Conservation (phyloP, 2,329 filamentous ascomycete species). For the Exophiala lecanii-corni region DNA sequence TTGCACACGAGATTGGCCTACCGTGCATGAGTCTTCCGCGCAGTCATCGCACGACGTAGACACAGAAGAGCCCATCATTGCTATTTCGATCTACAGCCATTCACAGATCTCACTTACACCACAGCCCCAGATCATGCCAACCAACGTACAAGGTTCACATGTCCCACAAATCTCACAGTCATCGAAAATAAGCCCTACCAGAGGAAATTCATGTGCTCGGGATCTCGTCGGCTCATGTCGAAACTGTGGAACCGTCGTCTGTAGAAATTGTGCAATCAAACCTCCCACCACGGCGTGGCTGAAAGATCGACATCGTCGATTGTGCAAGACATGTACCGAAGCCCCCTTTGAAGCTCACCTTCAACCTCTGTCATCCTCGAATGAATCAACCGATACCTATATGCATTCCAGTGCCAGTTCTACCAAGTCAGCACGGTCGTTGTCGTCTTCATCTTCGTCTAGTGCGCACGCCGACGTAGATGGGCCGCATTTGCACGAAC, state of each 20-base stretch:
- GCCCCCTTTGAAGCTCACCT: conserved; percentile 59
- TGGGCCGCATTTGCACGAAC: conserved; percentile 1
- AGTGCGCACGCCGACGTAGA: conserved; percentile 7
- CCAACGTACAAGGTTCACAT: no score
- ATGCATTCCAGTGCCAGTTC: conserved; percentile 23
- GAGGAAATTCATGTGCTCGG: conserved; percentile 72
- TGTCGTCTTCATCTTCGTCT: conserved; percentile 15
- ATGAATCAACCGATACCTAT: conserved; percentile 7
- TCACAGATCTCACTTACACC: no score
- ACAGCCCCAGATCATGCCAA: no score
- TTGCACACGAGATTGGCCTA: conserved; percentile 65
- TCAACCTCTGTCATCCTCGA: conserved; percentile 12
- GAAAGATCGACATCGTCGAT: conserved; percentile 70
- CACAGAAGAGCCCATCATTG: conserved; percentile 1
- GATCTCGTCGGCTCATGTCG: conserved; percentile 84
- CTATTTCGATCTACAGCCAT: neutral
- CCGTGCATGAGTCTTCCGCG: conserved; percentile 30
- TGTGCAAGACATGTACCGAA: conserved; percentile 71
- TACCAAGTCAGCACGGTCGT: conserved; percentile 20
- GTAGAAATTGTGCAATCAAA: conserved; percentile 87
- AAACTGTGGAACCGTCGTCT: conserved; percentile 70
- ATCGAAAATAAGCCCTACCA: no score
- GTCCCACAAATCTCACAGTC: no score
- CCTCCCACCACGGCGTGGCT: conserved; percentile 64
- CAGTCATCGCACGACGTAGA: conserved; percentile 12